Conservation (phyloP, 2,329 filamentous ascomycete species). For the Fusarium nanum region DNA sequence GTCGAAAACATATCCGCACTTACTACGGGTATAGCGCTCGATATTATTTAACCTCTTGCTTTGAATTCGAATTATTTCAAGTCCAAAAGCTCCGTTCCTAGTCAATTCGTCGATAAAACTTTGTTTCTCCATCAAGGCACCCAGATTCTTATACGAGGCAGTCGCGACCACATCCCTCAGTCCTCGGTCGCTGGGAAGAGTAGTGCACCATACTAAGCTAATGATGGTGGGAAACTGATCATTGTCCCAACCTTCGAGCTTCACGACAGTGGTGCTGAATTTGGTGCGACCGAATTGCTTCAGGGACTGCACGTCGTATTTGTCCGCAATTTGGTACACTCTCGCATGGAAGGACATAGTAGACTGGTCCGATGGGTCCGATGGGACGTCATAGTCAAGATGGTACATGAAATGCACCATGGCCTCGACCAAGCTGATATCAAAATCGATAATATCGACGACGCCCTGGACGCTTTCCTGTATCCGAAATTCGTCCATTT, state of each 20-base stretch:
- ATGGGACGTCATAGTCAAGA: rapidly evolving
- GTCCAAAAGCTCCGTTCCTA: too few species aligned
- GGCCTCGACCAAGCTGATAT: rapidly evolving
- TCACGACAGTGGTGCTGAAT: rapidly evolving
- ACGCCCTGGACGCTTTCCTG: background rate
- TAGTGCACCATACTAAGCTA: background rate
- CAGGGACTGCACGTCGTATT: background rate
- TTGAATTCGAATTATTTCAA: too few species aligned
- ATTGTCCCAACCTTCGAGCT: background rate
- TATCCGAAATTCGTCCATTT: rapidly evolving
- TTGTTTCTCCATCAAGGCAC: rapidly evolving
- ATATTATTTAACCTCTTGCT: too few species aligned
- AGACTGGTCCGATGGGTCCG: rapidly evolving
- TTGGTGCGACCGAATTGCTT: rapidly evolving
- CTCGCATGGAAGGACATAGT: background rate
- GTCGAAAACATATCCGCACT: too few species aligned
- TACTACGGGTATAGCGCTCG: too few species aligned
- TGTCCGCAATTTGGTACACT: background rate
- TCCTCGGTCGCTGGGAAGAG: rapidly evolving
- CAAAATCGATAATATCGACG: background rate
- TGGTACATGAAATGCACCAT: background rate
- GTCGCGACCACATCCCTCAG: rapidly evolving
- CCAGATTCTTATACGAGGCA: rapidly evolving
- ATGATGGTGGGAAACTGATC: rapidly evolving
- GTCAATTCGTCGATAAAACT: rapidly evolving